phyloP scores from a whole-genome alignment of 495 filamentous ascomycete species.

The Pseudoneurospora amorphoporcata region DNA sequence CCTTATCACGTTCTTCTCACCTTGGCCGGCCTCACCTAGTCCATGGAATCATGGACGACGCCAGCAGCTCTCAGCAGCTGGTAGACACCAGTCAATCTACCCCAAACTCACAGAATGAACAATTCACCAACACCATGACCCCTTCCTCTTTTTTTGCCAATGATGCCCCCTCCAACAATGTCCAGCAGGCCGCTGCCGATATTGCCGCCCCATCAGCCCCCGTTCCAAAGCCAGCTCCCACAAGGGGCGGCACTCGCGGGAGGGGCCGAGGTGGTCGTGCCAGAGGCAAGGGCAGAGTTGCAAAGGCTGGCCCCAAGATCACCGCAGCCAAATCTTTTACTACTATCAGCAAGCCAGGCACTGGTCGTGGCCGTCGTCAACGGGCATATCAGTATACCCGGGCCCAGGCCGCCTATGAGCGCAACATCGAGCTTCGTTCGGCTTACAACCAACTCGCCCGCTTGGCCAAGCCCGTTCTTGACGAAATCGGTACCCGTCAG shows the following conservation, averaged over 20 bases:
- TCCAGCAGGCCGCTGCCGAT: not conserved
- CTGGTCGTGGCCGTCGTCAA: conserved; percentile 32
- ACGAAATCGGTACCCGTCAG: conserved; percentile 31
- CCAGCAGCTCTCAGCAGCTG: conserved; percentile 12
- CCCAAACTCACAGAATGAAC: not conserved
- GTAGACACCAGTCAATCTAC: conserved; percentile 11
- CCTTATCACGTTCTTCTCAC: not conserved
- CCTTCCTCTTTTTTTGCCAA: not conserved
- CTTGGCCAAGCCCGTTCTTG: conserved; percentile 29
- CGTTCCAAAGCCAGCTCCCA: not conserved
- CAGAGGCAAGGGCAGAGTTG: conserved; percentile 16
- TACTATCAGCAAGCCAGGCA: conserved; percentile 1
- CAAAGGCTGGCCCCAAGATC: conserved; percentile 19
- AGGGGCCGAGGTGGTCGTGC: conserved; percentile 20
- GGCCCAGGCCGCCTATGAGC: conserved; percentile 37
- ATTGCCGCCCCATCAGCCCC: not conserved
- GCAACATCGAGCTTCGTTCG: conserved; percentile 30
- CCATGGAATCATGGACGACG: conserved; percentile 21
- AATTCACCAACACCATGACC: not conserved
- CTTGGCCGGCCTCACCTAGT: conserved; percentile 5
- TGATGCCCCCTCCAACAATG: not conserved
- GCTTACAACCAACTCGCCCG: conserved; percentile 26
- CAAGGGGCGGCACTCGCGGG: conserved; percentile 10
- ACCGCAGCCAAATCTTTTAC: conserved; percentile 9
- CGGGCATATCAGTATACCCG: conserved; percentile 29